Conservation (phyloP, 1,284 basidiomycete species). For the Leccinum pachyderme region DNA sequence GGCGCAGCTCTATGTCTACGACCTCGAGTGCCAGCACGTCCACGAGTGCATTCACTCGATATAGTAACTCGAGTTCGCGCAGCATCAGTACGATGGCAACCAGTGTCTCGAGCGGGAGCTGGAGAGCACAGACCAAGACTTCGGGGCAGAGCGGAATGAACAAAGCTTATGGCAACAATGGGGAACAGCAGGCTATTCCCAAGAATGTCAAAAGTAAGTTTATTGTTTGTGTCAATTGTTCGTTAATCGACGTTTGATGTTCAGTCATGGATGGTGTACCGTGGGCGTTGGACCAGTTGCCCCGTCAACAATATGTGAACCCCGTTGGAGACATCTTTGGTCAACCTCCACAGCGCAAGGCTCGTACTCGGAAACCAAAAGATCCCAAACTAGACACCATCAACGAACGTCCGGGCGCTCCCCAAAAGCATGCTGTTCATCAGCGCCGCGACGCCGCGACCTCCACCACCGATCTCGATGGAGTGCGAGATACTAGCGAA, state of each 20-base stretch:
- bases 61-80: slow-evolving; percentile 70
- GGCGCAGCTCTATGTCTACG: slow-evolving; percentile 72
- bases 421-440: slow-evolving; percentile 25
- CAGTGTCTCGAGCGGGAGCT: slow-evolving; percentile 59
- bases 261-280: slow-evolving; percentile 73
- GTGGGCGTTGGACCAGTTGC: slow-evolving; percentile 66
- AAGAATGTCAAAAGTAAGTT: slow-evolving; percentile 79
- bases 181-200: slow-evolving; percentile 44
- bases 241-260: slow-evolving; percentile 8
- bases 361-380: slow-evolving; percentile 63
- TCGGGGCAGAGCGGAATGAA: slow-evolving; percentile 19
- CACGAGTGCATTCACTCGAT: slow-evolving; percentile 69
- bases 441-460: slow-evolving; percentile 56
- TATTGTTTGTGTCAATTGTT: neutral
- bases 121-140: slow-evolving; percentile 48
- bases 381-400: slow-evolving; percentile 69
- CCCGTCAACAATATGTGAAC: slow-evolving; percentile 59
- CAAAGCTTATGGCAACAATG: slow-evolving; percentile 14
- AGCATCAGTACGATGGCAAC: slow-evolving; percentile 77
- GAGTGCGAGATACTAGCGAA: slow-evolving; percentile 22
- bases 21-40: slow-evolving; percentile 65
- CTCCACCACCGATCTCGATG: slow-evolving; percentile 65
- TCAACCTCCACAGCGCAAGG: slow-evolving; percentile 59
- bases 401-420: slow-evolving; percentile 54
- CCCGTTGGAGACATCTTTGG: slow-evolving; percentile 62